Evolutionary conservation across 495 filamentous ascomycete genomes (phyloP).

Genomic region (Annulohypoxylon stygium): DNA sequence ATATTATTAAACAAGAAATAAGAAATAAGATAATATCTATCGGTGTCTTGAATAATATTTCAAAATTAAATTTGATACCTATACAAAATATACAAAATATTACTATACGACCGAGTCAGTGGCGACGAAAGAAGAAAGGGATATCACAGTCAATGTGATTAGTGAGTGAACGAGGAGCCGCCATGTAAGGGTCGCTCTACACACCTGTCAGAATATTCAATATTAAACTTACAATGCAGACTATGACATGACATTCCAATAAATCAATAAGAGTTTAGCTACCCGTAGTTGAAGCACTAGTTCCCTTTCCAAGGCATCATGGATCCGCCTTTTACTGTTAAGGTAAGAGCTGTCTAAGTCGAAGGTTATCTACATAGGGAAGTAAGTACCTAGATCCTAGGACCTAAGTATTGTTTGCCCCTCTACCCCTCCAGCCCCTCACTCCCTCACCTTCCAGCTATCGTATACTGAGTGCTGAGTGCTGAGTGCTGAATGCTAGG

Average conservation of each 20-base stretch:
- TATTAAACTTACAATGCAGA: not conserved
- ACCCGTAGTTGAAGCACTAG: slow-evolving; percentile 28
- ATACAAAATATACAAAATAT: not conserved
- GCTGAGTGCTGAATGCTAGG: too few relatives aligned
- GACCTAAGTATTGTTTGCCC: slow-evolving; percentile 30
- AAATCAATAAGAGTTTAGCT: slow-evolving; percentile 27
- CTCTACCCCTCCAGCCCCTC: slow-evolving; percentile 29
- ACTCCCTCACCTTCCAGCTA: slow-evolving; percentile 1
- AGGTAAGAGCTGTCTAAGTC: not conserved
- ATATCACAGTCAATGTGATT: not conserved
- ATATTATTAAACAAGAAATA: not conserved
- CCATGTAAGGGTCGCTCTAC: slow-evolving; percentile 3
- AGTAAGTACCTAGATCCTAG: not conserved
- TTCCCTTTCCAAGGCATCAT: slow-evolving; percentile 1
- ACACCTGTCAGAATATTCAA: not conserved
- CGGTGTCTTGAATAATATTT: slow-evolving; percentile 2
- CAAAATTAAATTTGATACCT: too few relatives aligned
- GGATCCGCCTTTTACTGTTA: slow-evolving; percentile 5
- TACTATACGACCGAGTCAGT: not conserved
- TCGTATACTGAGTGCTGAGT: not conserved
- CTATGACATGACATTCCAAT: slow-evolving; percentile 22
- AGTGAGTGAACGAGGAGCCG: not conserved
- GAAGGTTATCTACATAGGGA: not conserved
- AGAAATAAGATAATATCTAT: not conserved
- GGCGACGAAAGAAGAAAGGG: not conserved